Conservation (phyloP, 2,329 filamentous ascomycete genomes). For the Ophiognomonia clavigignenti-juglandacearum region DNA sequence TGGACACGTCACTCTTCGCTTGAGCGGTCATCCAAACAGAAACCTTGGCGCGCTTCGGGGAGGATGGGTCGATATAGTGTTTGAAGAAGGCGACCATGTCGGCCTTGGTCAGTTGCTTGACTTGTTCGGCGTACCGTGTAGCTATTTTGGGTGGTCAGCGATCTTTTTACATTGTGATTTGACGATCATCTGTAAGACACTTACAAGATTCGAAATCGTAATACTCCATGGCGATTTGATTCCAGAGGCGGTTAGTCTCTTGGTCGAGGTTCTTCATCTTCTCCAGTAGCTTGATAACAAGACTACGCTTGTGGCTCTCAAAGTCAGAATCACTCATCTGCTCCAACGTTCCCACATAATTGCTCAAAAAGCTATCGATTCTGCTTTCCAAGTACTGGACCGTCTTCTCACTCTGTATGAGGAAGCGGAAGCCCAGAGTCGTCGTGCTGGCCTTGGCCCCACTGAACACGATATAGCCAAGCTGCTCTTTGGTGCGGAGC, state of each 20-base stretch:
- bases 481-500: slow-evolving; percentile 91
- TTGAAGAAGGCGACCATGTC: slow-evolving; percentile 79
- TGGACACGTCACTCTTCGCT: slow-evolving; percentile 42
- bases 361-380: slow-evolving; percentile 77
- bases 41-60: slow-evolving; percentile 71
- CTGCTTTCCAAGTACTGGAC: slow-evolving; percentile 79
- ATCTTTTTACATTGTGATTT: background rate
- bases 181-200: slow-evolving; percentile 24
- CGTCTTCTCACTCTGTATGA: slow-evolving; percentile 89
- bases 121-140: slow-evolving; percentile 49
- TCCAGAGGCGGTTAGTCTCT: slow-evolving; percentile 79
- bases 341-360: slow-evolving; percentile 60
- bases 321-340: slow-evolving; percentile 82
- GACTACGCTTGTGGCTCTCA: slow-evolving; percentile 82
- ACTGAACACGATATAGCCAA: slow-evolving; percentile 94
- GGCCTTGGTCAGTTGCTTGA: slow-evolving; percentile 70
- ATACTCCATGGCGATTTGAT: slow-evolving; percentile 76
- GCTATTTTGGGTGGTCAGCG: slow-evolving; percentile 3
- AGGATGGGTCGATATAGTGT: slow-evolving; percentile 69
- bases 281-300: slow-evolving; percentile 82
- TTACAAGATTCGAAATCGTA: slow-evolving; percentile 86
- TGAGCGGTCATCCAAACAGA: slow-evolving; percentile 81
- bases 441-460: slow-evolving; percentile 68
- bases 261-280: slow-evolving; percentile 88
- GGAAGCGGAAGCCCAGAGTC: slow-evolving; percentile 78